Evolutionary conservation across 768 basidiomycete species (phyloP).

Genomic region (Auriculariales sp.): DNA sequence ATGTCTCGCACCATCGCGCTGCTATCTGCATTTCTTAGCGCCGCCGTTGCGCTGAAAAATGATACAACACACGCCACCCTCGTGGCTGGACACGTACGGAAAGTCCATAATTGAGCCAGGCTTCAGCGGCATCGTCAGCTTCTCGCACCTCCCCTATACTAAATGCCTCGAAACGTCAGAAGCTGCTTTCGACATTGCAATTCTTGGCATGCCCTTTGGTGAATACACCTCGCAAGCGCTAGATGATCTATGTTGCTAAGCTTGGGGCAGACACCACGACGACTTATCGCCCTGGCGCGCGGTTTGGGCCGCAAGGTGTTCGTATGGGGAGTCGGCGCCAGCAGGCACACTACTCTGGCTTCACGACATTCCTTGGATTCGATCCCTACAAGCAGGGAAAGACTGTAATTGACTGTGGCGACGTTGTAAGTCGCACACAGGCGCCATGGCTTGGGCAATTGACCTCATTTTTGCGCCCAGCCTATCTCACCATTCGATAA

Average conservation of each 20-base stretch:
- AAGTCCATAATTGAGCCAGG: too few relatives aligned
- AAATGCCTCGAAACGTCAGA: conserved; percentile 50
- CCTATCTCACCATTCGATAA: conserved; percentile 75
- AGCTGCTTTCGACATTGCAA: conserved; percentile 52
- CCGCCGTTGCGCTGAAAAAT: too few relatives aligned
- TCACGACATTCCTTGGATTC: conserved; percentile 48
- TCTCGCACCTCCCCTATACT: conserved; percentile 67
- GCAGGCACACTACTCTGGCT: too few relatives aligned
- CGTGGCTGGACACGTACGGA: too few relatives aligned
- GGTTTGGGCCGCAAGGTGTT: conserved; percentile 80
- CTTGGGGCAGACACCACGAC: conserved; percentile 63
- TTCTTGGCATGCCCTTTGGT: conserved; percentile 77
- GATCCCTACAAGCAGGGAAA: conserved; percentile 46
- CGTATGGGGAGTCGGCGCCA: conserved; percentile 66
- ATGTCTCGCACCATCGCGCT: too few relatives aligned
- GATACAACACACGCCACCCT: too few relatives aligned
- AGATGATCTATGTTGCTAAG: too few relatives aligned
- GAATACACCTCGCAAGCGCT: too few relatives aligned
- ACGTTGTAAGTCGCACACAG: too few relatives aligned
- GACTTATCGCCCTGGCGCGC: conserved; percentile 45
- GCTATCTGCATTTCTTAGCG: too few relatives aligned
- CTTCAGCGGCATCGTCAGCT: conserved; percentile 74
- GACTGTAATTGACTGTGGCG: conserved; percentile 73
- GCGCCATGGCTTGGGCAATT: too few relatives aligned
- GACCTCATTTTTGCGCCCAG: too few relatives aligned